Evolutionary conservation across 148 eudicot species (phyloP).

Genomic region (Camellia lanceoleosa): DNA sequence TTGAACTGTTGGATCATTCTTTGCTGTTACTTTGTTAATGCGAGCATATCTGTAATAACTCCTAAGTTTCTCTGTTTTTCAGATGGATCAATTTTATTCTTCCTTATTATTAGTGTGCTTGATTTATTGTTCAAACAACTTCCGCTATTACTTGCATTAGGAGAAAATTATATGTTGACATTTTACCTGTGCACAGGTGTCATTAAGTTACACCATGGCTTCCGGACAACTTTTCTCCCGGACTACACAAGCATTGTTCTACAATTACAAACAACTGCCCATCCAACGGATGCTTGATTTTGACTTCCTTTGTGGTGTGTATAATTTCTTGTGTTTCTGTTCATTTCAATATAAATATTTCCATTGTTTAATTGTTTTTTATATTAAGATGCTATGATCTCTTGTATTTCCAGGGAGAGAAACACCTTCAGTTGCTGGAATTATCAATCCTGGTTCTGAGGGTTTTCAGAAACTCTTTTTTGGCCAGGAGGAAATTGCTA

Average conservation of each 20-base stretch:
- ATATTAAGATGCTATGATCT: neutral
- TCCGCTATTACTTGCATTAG: neutral
- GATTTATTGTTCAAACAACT: neutral
- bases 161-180: neutral
- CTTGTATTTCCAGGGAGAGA: slow-evolving; percentile 67
- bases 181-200: slow-evolving; percentile 24
- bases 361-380: no score
- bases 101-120: neutral
- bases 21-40: neutral
- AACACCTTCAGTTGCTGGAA: slow-evolving; percentile 98
- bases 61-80: neutral
- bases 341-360: neutral
- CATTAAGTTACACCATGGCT: slow-evolving; percentile 56
- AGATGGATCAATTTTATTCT: no score
- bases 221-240: slow-evolving; percentile 87
- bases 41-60: neutral
- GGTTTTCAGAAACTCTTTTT: slow-evolving; percentile 93
- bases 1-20: neutral
- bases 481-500: slow-evolving; percentile 98
- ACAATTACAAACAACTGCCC: slow-evolving; percentile 87
- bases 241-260: slow-evolving; percentile 92
- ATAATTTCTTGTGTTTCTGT: neutral
- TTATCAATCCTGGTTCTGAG: slow-evolving; percentile 89
- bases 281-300: slow-evolving; percentile 98
- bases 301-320: slow-evolving; percentile 92